These are phyloP conservation scores for Phylloporus rhodoxanthus DNA, from an alignment of 768 basidiomycete genomes.

Conservation along the genomic window DNA sequence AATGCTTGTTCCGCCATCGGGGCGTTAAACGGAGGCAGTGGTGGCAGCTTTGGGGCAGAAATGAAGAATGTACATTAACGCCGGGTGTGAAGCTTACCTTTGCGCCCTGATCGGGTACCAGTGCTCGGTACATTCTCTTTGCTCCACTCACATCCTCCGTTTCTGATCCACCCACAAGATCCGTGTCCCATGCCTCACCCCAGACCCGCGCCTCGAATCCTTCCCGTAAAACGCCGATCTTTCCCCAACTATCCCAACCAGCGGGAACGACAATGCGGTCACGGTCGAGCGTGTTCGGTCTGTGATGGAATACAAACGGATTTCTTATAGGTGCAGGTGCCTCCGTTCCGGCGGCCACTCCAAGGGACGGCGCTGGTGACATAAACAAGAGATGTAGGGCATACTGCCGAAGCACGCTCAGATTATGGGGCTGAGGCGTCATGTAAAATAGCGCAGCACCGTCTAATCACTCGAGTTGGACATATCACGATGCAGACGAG, in stretches of 20 bases:
- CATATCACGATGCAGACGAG: not conserved
- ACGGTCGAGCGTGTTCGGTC: constrained; percentile 89
- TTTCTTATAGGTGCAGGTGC: constrained; percentile 54
- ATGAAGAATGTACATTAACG: not conserved
- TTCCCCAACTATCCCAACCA: constrained; percentile 99
- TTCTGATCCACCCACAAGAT: constrained; percentile 47
- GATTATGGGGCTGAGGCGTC: constrained; percentile 69
- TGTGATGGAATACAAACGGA: constrained; percentile 80
- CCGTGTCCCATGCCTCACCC: constrained; percentile 76
- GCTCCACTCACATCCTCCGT: constrained; percentile 45
- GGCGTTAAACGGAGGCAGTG: constrained; percentile 70
- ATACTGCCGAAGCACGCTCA: constrained; percentile 76
- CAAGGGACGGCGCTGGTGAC: constrained; percentile 53
- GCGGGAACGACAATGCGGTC: constrained; percentile 89
- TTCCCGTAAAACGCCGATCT: constrained; percentile 84
- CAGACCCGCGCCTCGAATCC: constrained; percentile 81
- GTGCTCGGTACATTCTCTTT: constrained; percentile 56
- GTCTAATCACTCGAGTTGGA: constrained; percentile 44
- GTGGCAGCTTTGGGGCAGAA: constrained; percentile 42
- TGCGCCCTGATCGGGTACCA: constrained; percentile 71
- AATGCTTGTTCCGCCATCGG: constrained; percentile 88
- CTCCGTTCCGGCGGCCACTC: constrained; percentile 29
- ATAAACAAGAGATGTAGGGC: constrained; percentile 63
- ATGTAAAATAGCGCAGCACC: constrained; percentile 92
- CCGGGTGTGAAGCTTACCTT: constrained; percentile 45